These are phyloP conservation scores for Xylaria cubensis DNA, from an alignment of 495 filamentous ascomycete genomes.

Conservation along the genomic window DNA sequence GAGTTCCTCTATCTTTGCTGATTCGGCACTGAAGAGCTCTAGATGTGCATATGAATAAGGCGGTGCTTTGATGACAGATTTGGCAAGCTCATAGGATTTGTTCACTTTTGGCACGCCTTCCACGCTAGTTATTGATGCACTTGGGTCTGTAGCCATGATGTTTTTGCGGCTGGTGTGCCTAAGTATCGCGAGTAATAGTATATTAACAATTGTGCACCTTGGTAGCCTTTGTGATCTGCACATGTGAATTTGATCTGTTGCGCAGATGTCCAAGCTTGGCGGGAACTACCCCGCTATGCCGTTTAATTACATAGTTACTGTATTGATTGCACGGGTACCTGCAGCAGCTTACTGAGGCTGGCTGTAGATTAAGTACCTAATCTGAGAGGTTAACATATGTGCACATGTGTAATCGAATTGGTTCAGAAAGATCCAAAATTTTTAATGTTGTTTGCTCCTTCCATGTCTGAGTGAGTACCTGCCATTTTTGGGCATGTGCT, in stretches of 20 bases:
- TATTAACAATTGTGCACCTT: background rate
- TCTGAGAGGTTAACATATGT: background rate
- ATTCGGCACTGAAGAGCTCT: conserved; percentile 32
- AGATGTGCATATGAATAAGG: conserved; percentile 53
- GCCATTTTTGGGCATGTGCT: background rate
- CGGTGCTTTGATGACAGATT: conserved; percentile 45
- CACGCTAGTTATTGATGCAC: conserved; percentile 27
- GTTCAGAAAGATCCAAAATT: background rate
- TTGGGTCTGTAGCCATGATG: conserved; percentile 32
- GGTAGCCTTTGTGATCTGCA: background rate
- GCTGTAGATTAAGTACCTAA: background rate
- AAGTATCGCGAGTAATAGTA: background rate
- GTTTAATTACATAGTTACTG: conserved; percentile 10
- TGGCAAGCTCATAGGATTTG: conserved; percentile 45
- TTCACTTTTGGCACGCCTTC: conserved; percentile 22
- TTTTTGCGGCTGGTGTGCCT: conserved; percentile 7
- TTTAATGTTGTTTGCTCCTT: background rate
- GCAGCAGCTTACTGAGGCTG: background rate
- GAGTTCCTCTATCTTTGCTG: conserved; percentile 43
- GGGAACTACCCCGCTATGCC: conserved; percentile 3
- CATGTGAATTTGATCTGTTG: conserved; percentile 12
- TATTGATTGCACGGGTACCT: background rate
- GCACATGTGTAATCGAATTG: background rate
- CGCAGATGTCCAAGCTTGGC: background rate
- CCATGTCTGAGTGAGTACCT: background rate